Conservation (phyloP, 1,284 basidiomycete genomes). For the Sporisorium exsertum region DNA sequence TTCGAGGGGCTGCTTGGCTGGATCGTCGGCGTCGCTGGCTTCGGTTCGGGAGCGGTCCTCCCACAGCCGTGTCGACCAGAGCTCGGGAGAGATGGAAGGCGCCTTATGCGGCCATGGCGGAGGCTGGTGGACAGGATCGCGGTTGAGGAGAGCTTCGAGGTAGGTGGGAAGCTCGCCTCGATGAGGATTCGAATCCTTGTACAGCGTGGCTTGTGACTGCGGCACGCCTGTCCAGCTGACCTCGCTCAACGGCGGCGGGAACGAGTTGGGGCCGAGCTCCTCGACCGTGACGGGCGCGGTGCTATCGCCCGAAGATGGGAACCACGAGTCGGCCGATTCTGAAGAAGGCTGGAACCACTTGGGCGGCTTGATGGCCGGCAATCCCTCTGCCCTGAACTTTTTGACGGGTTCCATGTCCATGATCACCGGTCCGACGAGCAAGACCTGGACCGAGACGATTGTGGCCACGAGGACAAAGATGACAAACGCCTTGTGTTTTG, state of each 20-base stretch:
- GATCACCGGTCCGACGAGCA: conserved; percentile 35
- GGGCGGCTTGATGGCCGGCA: conserved; percentile 26
- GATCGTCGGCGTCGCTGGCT: conserved; percentile 49
- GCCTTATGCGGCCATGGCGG: conserved; percentile 47
- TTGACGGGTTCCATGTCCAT: conserved; percentile 47
- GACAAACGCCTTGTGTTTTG: conserved; percentile 48
- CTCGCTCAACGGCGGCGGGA: conserved; percentile 31
- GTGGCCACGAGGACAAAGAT: conserved; percentile 38
- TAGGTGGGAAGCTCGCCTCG: conserved; percentile 49
- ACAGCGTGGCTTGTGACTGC: conserved; percentile 26
- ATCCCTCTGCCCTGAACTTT: conserved; percentile 31
- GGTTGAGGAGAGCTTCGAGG: conserved; percentile 35
- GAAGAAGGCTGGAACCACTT: conserved; percentile 22
- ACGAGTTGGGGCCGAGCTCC: conserved; percentile 28
- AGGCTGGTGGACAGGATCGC: conserved; percentile 40
- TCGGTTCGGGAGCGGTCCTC: conserved; percentile 50
- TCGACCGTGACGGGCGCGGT: not conserved
- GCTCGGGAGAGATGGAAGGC: conserved; percentile 36
- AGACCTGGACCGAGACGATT: conserved; percentile 38
- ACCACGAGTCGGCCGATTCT: conserved; percentile 34
- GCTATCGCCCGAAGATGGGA: conserved; percentile 6
- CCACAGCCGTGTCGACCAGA: conserved; percentile 50
- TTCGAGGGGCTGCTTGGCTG: conserved; percentile 48
- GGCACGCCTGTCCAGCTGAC: conserved; percentile 6
- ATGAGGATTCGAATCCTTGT: conserved; percentile 55